Evolutionary conservation across 352 stramenopile species (phyloP), one percentile per base, ranked within the genome.

Genomic region (Globisporangium iwayamae): DNA sequence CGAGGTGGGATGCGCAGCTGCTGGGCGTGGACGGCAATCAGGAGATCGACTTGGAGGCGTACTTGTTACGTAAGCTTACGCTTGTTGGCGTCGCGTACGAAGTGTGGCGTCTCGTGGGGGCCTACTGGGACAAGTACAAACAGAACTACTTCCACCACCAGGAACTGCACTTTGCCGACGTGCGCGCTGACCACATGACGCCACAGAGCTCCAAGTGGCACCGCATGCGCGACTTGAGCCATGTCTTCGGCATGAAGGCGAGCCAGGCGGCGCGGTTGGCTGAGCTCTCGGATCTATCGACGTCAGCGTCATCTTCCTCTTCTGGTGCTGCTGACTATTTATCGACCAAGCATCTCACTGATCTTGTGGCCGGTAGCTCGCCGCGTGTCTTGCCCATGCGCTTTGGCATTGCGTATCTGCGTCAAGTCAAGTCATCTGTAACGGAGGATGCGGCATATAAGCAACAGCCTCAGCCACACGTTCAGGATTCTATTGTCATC

Each of bases 91-190:
- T 95, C 39, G 62, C 66, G 18, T 56, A 67, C 22, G 71, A 85
- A 13, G 79, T 90, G 32, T 95, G 86, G 84, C 53, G 61, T 6
- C 61, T 91, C 28, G 75, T 93, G 18, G 67, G 72, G 46, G 57
- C 57, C 36, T 91, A 87, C 60, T 93, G 83, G 83, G 59, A 65
- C 18, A 74, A 71, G 60, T 82, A 91, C 69, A 78, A 85, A 51
- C 71, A 83, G 9, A 77, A 81, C 52, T 87, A 85, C 46, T 55
- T 86, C n/a, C 85, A 94, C 53, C 68, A 87, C 48, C 67, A 85
- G 62, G 73, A 89, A 48, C 61, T 91, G 6, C 85, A 71, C 61
- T 87, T 91, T 57, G 69, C 62, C 1, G 73, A 88, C 57, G 59
- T 41, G 0, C 52, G n/a, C 25, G 36, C 58, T 30, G 20, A 53